Evolutionary conservation across 345 rosid genomes (phyloP), one percentile per base, ranked within the genome.

Genomic region (Gynandropsis gynandra): DNA sequence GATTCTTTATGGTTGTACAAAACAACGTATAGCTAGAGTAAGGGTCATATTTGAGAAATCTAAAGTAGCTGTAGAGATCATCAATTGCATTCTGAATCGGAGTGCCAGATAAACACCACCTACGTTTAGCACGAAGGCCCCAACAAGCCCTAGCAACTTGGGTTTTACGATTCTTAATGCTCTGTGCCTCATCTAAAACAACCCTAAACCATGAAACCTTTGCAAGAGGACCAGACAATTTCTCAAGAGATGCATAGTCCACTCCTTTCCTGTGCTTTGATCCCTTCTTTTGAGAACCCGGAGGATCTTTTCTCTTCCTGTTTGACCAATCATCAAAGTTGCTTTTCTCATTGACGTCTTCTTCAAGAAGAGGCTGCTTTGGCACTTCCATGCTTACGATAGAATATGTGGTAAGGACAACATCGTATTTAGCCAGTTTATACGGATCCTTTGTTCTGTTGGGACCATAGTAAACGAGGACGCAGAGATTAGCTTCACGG

Each of bases 21-120:
- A 92, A 92, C 44, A 61, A 58, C 48, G 48, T 66, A 62, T 84
- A 92, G 66, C 62, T 74, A 50, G 77, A 73, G 64, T 70, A 92
- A 29, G 89, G 96, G 5, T 92, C 87, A 72, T 84, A 84, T 79
- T 83, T 84, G 50, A 92, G 98, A 65, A 92, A 92, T 66, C 95
- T 79, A 62, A 92, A 87, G 73, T 87, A 92, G 79, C 98, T 92
- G 64, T 92, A 92, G 14, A 92, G 95, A 66, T 92, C 98, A 47
- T 92, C 98, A 3, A 92, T 75, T 12, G 98, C 85, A 73, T 92
- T 92, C 76, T 92, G 98, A 61, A 92, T 77, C 44, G 98, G 98
- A 56, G 98, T 92, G 48, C 98, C 98, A 1, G 98, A 92, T 70
- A 92, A 80, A 73, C 98, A 92, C 98, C 98, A 92, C 61, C 98